Evolutionary conservation across 257 asterid species (phyloP).

Genomic region (Gynochthodes officinalis): DNA sequence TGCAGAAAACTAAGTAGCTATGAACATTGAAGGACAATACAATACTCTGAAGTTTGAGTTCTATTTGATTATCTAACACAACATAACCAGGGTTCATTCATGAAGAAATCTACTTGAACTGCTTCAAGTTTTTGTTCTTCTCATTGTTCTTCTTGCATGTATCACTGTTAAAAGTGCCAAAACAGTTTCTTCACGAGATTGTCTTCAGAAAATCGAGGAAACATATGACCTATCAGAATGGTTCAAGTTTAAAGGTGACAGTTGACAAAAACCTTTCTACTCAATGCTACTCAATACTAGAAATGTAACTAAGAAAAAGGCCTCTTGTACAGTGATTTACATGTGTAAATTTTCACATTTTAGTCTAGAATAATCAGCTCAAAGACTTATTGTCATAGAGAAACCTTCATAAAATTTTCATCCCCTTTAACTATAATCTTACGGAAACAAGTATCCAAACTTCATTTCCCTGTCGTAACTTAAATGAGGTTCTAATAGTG

Average conservation of each 20-base stretch:
- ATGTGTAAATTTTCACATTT: neutral
- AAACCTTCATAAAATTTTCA: neutral
- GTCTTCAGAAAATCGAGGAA: neutral
- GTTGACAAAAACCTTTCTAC: neutral
- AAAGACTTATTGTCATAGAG: neutral
- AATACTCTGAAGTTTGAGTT: neutral
- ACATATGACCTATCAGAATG: neutral
- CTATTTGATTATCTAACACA: neutral
- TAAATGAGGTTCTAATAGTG: no score
- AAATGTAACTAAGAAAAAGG: neutral
- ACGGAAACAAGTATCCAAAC: neutral
- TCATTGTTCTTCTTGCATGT: no score
- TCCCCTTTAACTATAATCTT: neutral
- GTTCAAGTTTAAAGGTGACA: neutral
- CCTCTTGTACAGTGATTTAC: neutral
- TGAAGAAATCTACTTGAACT: no score
- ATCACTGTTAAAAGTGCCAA: neutral
- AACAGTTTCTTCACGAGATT: neutral
- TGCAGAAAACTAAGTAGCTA: neutral
- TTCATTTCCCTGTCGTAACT: neutral
- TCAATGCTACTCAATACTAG: neutral
- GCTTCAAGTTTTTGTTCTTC: no score
- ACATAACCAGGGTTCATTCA: neutral
- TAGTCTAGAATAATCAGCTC: neutral
- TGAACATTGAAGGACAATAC: neutral